Percentiles rank a stretch among this genome's conserved stretches.
phyloP scores from a whole-genome alignment of 2,329 filamentous ascomycete species.

The Byssoonygena ceratinophila region DNA sequence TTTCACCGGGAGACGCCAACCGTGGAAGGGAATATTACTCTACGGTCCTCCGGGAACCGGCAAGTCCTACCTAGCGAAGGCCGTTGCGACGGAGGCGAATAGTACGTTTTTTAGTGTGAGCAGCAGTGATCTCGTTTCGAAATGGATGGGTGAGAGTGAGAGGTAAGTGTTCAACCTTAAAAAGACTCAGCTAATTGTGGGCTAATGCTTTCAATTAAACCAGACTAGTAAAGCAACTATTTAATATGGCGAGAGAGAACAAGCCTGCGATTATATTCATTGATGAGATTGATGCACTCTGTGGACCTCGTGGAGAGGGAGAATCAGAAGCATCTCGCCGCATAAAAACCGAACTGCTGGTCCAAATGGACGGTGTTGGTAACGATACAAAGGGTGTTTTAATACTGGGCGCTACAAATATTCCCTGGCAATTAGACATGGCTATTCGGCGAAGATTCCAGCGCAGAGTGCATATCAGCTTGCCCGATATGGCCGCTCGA shows the following conservation, averaged over 20 bases:
- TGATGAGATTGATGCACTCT: slow-evolving; percentile 93
- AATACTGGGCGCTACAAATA: slow-evolving; percentile 93
- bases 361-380: slow-evolving; percentile 98
- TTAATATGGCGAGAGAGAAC: slow-evolving; percentile 96
- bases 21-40: slow-evolving; percentile 94
- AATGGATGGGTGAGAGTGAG: slow-evolving; percentile 99
- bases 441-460: slow-evolving; percentile 96
- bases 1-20: slow-evolving; percentile 90
- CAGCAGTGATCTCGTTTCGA: slow-evolving; percentile 92
- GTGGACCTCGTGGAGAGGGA: slow-evolving; percentile 82
- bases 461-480: slow-evolving; percentile 83
- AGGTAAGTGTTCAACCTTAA: slow-evolving; percentile 45
- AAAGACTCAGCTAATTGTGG: not conserved
- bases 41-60: slow-evolving; percentile 95
- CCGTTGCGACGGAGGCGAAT: slow-evolving; percentile 94
- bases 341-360: slow-evolving; percentile 96
- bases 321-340: slow-evolving; percentile 94
- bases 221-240: slow-evolving; percentile 89
- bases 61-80: slow-evolving; percentile 95
- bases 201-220: not conserved
- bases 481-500: slow-evolving; percentile 76
- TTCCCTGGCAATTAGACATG: slow-evolving; percentile 95
- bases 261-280: slow-evolving; percentile 98
- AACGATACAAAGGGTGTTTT: slow-evolving; percentile 89
- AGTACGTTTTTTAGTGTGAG: slow-evolving; percentile 98